Evolutionary conservation across 2,329 filamentous ascomycete species (phyloP).

Genomic region (Lachnellula occidentalis): DNA sequence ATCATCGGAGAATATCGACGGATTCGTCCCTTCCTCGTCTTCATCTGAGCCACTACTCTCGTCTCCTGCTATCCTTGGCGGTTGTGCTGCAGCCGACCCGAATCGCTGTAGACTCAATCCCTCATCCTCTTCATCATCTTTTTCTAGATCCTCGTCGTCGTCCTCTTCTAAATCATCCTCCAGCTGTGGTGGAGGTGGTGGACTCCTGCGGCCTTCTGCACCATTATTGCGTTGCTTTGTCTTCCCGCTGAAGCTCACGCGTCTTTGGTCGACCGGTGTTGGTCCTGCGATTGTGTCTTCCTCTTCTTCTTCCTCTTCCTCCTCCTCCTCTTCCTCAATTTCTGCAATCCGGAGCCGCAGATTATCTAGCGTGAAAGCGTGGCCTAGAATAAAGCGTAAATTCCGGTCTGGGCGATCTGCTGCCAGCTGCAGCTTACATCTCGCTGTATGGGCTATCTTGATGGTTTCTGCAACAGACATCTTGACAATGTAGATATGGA

Average conservation of each 20-base stretch:
- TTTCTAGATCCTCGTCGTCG: constrained; percentile 10
- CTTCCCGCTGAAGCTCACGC: constrained; percentile 5
- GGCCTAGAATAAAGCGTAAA: constrained; percentile 21
- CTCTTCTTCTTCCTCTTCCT: constrained; percentile 7
- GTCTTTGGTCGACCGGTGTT: not conserved
- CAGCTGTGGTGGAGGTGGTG: constrained; percentile 6
- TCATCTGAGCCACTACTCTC: constrained; percentile 5
- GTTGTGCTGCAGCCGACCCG: constrained; percentile 12
- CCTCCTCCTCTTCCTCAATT: constrained; percentile 16
- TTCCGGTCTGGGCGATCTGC: constrained; percentile 19
- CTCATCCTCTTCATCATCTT: constrained; percentile 16
- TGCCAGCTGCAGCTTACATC: constrained; percentile 21
- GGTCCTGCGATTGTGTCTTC: not conserved
- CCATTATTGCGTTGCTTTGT: not conserved
- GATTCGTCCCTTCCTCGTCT: constrained; percentile 7
- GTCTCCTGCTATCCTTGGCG: constrained; percentile 18
- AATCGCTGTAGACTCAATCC: constrained; percentile 16
- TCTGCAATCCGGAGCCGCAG: constrained; percentile 18
- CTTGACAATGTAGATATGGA: not conserved
- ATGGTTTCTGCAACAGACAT: constrained; percentile 14
- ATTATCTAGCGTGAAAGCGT: constrained; percentile 23
- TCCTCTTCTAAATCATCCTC: constrained; percentile 4
- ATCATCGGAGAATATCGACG: constrained; percentile 5
- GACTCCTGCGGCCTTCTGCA: constrained; percentile 6
- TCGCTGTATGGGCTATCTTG: constrained; percentile 16